Evolutionary conservation across 2,329 filamentous ascomycete genomes (phyloP).

Genomic region (Biscogniauxia marginata): DNA sequence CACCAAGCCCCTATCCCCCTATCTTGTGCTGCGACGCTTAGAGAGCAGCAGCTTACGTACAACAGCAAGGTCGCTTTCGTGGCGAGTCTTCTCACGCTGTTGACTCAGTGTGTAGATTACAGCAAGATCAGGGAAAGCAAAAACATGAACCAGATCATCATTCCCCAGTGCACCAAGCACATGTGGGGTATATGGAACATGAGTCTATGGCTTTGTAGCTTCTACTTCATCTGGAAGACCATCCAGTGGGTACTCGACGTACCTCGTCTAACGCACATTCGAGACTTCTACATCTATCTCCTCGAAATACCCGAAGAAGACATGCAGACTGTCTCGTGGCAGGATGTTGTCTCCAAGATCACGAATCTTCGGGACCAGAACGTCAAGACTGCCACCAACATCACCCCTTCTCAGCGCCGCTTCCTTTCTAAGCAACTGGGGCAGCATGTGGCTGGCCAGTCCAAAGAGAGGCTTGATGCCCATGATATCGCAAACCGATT

Average conservation of each 20-base stretch:
- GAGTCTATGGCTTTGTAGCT: constrained; percentile 77
- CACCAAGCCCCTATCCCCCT: background rate
- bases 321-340: constrained; percentile 94
- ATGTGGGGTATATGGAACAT: constrained; percentile 78
- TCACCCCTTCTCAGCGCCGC: constrained; percentile 50
- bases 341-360: constrained; percentile 80
- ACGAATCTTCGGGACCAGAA: constrained; percentile 85
- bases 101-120: constrained; percentile 86
- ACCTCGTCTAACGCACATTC: constrained; percentile 70
- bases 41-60: constrained; percentile 8
- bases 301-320: constrained; percentile 79
- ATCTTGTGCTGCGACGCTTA: constrained; percentile 6
- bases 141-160: constrained; percentile 51
- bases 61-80: constrained; percentile 76
- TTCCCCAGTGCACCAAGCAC: constrained; percentile 71
- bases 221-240: constrained; percentile 81
- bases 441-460: constrained; percentile 74
- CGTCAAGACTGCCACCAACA: constrained; percentile 67
- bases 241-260: constrained; percentile 74
- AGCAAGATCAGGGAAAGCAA: constrained; percentile 66
- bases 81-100: constrained; percentile 76
- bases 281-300: constrained; percentile 81
- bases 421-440: constrained; percentile 50
- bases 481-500: constrained; percentile 95
- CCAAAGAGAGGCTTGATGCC: constrained; percentile 90